Conservation (phyloP, 2,329 filamentous ascomycete species). For the Stachybotrys chartarum region DNA sequence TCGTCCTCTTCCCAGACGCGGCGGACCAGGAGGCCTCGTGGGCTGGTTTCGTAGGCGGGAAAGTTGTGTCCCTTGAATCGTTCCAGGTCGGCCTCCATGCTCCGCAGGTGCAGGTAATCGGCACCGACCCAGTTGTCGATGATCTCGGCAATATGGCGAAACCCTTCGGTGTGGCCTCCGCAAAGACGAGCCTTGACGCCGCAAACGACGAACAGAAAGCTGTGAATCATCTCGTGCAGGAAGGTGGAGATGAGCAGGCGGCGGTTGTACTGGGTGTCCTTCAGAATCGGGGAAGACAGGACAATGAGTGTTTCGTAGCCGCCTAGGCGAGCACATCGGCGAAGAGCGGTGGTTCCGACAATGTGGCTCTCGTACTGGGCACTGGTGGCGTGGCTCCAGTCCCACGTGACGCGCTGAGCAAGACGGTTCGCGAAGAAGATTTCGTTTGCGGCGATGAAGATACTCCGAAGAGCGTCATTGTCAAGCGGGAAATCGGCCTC, state of each 20-base stretch:
- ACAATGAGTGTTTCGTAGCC: slow-evolving; percentile 59
- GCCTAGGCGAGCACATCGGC: slow-evolving; percentile 33
- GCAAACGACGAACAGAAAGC: slow-evolving; percentile 57
- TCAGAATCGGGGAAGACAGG: slow-evolving; percentile 52
- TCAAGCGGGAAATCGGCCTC: slow-evolving; percentile 46
- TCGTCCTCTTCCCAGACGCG: slow-evolving; percentile 11
- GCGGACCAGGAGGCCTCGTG: slow-evolving; percentile 8
- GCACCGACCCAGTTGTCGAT: slow-evolving; percentile 56
- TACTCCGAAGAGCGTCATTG: slow-evolving; percentile 47
- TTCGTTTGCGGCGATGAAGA: slow-evolving; percentile 54
- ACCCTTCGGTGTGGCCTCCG: slow-evolving; percentile 55
- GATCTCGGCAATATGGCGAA: slow-evolving; percentile 49
- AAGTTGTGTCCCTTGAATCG: slow-evolving; percentile 35
- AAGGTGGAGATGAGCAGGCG: slow-evolving; percentile 58
- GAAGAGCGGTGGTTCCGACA: slow-evolving; percentile 56
- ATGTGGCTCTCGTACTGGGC: slow-evolving; percentile 46
- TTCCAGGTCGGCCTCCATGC: slow-evolving; percentile 56
- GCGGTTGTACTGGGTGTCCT: slow-evolving; percentile 47
- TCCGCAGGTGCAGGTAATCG: slow-evolving; percentile 45
- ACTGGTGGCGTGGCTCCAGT: slow-evolving; percentile 48
- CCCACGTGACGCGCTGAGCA: slow-evolving; percentile 51
- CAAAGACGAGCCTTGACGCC: slow-evolving; percentile 47
- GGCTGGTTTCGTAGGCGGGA: slow-evolving; percentile 9
- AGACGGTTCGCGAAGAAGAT: slow-evolving; percentile 55
- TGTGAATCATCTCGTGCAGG: slow-evolving; percentile 60